These are phyloP conservation scores for Vicia sativa DNA, from an alignment of 306 rosid genomes.

Conservation along the genomic window DNA sequence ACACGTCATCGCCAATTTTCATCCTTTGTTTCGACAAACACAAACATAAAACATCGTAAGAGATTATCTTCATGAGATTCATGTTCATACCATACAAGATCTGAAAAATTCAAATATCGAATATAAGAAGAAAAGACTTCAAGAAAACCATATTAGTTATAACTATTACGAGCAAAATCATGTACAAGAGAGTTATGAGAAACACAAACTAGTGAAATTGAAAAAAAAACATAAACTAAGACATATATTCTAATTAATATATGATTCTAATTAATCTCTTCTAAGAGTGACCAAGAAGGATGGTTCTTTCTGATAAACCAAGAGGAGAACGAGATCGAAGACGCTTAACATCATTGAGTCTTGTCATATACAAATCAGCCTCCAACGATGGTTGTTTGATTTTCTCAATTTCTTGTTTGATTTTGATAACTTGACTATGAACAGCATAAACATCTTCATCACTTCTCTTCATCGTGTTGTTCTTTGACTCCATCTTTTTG, in stretches of 20 bases:
- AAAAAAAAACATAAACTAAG: not conserved
- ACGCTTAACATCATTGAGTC: slow-evolving; percentile 45
- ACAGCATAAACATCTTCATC: slow-evolving; percentile 45
- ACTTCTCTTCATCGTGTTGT: not conserved
- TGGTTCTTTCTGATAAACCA: slow-evolving; percentile 46
- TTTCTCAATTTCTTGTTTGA: slow-evolving; percentile 76
- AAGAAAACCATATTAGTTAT: slow-evolving; percentile 3
- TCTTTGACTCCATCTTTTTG: slow-evolving; percentile 25
- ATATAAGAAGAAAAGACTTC: not conserved
- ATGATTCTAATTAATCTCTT: not conserved
- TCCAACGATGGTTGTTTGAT: slow-evolving; percentile 66
- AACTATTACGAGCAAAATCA: slow-evolving; percentile 25
- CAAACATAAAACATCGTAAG: too few relatives aligned
- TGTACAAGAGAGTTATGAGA: slow-evolving; percentile 34
- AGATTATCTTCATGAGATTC: too few relatives aligned
- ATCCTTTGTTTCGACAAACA: too few relatives aligned
- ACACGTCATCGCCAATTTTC: too few relatives aligned
- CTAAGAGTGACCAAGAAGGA: slow-evolving; percentile 51
- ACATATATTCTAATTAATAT: not conserved
- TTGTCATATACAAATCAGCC: slow-evolving; percentile 43
- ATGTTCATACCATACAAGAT: too few relatives aligned
- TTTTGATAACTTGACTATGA: slow-evolving; percentile 82
- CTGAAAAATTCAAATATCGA: not conserved
- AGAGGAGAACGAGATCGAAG: slow-evolving; percentile 72
- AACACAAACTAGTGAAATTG: not conserved